phyloP scores from a whole-genome alignment of 768 basidiomycete genomes.

The Pisolithus marmoratus region DNA sequence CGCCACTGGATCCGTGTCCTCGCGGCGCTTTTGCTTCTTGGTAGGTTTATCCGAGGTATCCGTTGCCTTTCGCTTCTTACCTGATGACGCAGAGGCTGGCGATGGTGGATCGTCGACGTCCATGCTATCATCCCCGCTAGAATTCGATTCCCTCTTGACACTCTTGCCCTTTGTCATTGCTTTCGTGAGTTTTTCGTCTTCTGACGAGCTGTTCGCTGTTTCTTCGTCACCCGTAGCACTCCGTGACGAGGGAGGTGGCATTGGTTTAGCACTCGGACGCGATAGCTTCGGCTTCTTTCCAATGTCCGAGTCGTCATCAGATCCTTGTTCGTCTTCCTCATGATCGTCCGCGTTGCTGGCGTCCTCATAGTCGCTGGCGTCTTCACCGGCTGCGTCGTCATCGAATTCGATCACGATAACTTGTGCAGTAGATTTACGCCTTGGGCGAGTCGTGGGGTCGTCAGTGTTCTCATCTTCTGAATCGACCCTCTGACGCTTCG shows the following conservation, averaged over 20 bases:
- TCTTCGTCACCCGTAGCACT: slow-evolving; percentile 18
- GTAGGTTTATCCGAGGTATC: slow-evolving; percentile 27
- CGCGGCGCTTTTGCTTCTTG: slow-evolving; percentile 59
- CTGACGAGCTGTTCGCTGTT: slow-evolving; percentile 17
- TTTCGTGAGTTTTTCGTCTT: slow-evolving; percentile 25
- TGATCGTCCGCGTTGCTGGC: slow-evolving; percentile 10
- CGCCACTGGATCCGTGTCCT: slow-evolving; percentile 75
- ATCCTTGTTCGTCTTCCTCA: slow-evolving; percentile 35
- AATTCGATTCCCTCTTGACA: slow-evolving; percentile 21
- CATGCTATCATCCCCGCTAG: slow-evolving; percentile 41
- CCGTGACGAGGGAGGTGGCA: slow-evolving; percentile 27
- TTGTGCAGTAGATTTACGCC: slow-evolving; percentile 34
- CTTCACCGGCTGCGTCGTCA: slow-evolving; percentile 35
- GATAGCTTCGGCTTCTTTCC: slow-evolving; percentile 17
- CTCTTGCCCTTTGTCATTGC: slow-evolving; percentile 11
- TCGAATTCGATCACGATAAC: slow-evolving; percentile 46
- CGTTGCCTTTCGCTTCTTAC: slow-evolving; percentile 41
- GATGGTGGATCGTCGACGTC: slow-evolving; percentile 47
- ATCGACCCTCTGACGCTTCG: slow-evolving; percentile 15
- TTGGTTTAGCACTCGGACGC: slow-evolving; percentile 15
- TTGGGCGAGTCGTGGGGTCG: slow-evolving; percentile 28
- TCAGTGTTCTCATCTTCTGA: slow-evolving; percentile 33
- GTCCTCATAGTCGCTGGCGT: slow-evolving; percentile 28
- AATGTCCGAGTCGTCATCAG: slow-evolving; percentile 18
- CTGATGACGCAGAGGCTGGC: slow-evolving; percentile 30